Conservation (phyloP, 108 stramenopile genomes). For the Skeletonema grethae region DNA sequence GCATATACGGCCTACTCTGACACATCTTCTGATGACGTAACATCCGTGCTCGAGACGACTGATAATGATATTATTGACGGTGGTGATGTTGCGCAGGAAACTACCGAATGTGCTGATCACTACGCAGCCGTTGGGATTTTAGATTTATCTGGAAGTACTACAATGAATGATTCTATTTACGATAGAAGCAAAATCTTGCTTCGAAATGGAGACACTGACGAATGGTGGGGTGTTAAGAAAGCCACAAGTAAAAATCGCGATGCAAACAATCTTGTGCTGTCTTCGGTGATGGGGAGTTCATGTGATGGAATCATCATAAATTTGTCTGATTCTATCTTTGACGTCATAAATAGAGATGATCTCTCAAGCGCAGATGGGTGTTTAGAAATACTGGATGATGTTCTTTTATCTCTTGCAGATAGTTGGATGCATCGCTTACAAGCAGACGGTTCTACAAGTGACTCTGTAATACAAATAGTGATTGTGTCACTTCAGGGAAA, state of each 20-base stretch:
- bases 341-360: background rate
- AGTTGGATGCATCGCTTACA: constrained; percentile 8
- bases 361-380: background rate
- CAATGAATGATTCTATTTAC: background rate
- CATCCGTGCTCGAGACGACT: background rate
- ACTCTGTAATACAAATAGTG: background rate
- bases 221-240: constrained; percentile 2
- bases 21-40: background rate
- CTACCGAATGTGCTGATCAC: background rate
- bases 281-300: constrained; percentile 15
- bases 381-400: constrained; percentile 18
- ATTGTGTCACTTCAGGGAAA: background rate
- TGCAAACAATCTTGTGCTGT: constrained; percentile 15
- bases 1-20: background rate
- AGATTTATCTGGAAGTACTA: background rate
- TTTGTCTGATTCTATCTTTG: constrained; percentile 6
- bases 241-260: no score
- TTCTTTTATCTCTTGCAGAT: constrained; percentile 11
- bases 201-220: background rate
- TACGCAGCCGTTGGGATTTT: background rate
- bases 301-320: constrained; percentile 23
- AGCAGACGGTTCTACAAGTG: background rate
- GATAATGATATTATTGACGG: background rate
- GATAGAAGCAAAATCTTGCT: background rate
- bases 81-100: background rate